A percentile compares a stretch with the other conserved stretches of the same genome.
Conservation (phyloP, 257 asterid species). For the Eucommia ulmoides region DNA sequence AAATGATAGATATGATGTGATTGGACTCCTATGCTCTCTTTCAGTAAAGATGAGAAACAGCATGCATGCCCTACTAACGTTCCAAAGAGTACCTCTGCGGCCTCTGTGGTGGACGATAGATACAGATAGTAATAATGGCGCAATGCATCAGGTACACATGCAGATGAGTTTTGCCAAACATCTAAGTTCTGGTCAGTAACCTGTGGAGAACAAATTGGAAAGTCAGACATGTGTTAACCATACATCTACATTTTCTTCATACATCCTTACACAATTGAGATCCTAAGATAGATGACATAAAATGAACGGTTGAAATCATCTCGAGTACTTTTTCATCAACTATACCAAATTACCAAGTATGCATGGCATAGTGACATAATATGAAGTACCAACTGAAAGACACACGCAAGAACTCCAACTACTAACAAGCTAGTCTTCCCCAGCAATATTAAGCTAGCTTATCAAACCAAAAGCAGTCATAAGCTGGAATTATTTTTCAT, state of each 20-base stretch:
- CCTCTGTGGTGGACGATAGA: conserved; percentile 77
- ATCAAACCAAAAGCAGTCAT: neutral
- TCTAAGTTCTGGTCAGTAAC: conserved; percentile 86
- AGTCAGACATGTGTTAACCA: neutral
- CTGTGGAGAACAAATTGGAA: conserved; percentile 29
- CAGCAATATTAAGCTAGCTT: neutral
- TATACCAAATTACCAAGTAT: too few relatives aligned
- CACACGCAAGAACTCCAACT: too few relatives aligned
- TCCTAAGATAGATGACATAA: too few relatives aligned
- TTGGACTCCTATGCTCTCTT: neutral
- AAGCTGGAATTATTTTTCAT: too few relatives aligned
- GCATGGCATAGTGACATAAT: neutral
- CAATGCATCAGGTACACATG: conserved; percentile 81
- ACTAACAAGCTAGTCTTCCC: too few relatives aligned
- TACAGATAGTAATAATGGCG: conserved; percentile 90
- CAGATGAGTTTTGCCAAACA: conserved; percentile 70
- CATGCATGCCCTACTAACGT: neutral
- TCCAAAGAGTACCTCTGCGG: conserved; percentile 65
- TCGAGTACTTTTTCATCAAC: too few relatives aligned
- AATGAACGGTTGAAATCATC: too few relatives aligned
- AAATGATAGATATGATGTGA: too few relatives aligned
- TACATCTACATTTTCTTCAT: too few relatives aligned
- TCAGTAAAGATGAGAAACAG: neutral
- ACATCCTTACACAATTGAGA: too few relatives aligned
- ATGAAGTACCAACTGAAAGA: neutral